Conservation (phyloP, 176 grass and related monocot species). For the Thalia dealbata region DNA sequence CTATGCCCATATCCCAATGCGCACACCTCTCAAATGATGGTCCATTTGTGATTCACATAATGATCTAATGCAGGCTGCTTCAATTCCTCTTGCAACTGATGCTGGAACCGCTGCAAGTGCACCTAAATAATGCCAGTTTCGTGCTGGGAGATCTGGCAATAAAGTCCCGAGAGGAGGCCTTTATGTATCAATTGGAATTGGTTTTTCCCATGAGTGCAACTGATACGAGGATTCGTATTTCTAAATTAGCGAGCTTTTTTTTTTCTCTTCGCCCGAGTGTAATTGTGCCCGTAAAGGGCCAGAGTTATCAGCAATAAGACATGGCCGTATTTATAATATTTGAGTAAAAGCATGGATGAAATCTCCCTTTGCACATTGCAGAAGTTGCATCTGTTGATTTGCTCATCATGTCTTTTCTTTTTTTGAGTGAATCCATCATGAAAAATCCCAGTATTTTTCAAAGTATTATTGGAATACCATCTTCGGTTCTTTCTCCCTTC, state of each 20-base stretch:
- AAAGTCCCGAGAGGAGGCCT: background rate
- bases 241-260: background rate
- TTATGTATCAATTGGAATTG: background rate
- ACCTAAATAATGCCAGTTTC: background rate
- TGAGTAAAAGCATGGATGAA: background rate
- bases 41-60: background rate
- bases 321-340: background rate
- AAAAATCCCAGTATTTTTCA: background rate
- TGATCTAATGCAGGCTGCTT: slow-evolving; percentile 24
- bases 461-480: too few species aligned
- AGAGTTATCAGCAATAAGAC: background rate
- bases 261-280: too few species aligned
- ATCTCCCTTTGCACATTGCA: background rate
- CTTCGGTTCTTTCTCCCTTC: too few species aligned
- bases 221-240: slow-evolving; percentile 5
- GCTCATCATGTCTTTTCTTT: background rate
- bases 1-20: background rate
- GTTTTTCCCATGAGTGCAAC: background rate
- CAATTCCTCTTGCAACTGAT: slow-evolving; percentile 44
- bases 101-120: background rate
- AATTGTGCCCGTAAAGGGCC: background rate
- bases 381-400: background rate
- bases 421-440: too few species aligned
- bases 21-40: background rate
- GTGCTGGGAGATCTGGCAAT: background rate